Evolutionary conservation across 2,329 filamentous ascomycete genomes (phyloP).

Genomic region (Aspergillus ibericus): DNA sequence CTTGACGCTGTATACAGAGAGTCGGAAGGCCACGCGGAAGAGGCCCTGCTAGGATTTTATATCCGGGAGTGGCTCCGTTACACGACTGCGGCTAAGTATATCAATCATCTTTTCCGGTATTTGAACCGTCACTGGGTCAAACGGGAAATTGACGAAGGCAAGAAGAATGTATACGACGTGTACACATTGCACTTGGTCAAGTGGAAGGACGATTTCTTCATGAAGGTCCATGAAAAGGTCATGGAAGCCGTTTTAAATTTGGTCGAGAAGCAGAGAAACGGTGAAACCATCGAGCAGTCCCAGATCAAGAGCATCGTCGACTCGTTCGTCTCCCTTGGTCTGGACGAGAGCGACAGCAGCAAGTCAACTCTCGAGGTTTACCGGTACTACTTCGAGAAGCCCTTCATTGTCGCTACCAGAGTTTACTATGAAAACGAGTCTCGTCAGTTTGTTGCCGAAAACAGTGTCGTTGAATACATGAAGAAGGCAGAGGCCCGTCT

Average conservation of each 20-base stretch:
- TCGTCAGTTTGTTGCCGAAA: slow-evolving; percentile 90
- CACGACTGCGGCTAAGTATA: slow-evolving; percentile 93
- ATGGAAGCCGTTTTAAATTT: slow-evolving; percentile 94
- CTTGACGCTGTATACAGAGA: slow-evolving; percentile 68
- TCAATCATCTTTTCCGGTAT: slow-evolving; percentile 95
- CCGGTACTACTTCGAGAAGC: slow-evolving; percentile 84
- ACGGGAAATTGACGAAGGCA: slow-evolving; percentile 96
- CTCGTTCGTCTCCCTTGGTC: slow-evolving; percentile 89
- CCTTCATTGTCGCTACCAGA: slow-evolving; percentile 82
- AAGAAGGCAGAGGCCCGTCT: slow-evolving; percentile 93
- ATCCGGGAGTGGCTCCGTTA: slow-evolving; percentile 97
- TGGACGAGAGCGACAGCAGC: slow-evolving; percentile 88
- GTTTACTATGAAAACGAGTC: slow-evolving; percentile 90
- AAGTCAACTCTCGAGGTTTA: slow-evolving; percentile 97
- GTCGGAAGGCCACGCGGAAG: slow-evolving; percentile 80
- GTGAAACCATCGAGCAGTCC: slow-evolving; percentile 94
- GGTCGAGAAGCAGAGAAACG: slow-evolving; percentile 94
- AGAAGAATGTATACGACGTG: slow-evolving; percentile 97
- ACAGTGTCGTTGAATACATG: slow-evolving; percentile 99
- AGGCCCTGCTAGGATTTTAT: slow-evolving; percentile 87
- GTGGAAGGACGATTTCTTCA: slow-evolving; percentile 91
- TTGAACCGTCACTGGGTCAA: slow-evolving; percentile 99
- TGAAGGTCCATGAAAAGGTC: slow-evolving; percentile 77
- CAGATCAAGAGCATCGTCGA: slow-evolving; percentile 98
- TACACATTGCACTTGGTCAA: slow-evolving; percentile 95